These are phyloP conservation scores for Macadamia tetraphylla DNA, from an alignment of 164 flowering plant genomes.

Conservation along the genomic window DNA sequence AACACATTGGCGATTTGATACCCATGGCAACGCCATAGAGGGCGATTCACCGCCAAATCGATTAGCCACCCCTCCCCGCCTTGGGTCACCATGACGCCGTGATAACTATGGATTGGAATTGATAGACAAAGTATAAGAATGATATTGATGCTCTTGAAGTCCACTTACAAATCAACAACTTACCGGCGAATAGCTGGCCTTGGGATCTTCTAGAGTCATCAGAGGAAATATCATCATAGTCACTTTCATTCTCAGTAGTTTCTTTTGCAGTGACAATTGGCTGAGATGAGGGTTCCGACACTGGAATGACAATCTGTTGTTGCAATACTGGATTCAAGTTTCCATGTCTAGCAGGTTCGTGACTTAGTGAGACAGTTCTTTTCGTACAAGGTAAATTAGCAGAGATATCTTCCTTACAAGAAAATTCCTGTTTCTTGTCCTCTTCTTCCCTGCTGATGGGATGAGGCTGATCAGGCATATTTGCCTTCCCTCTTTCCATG, in stretches of 20 bases:
- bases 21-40: too few relatives aligned
- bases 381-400: slow-evolving; percentile 4
- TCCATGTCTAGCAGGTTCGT: background rate
- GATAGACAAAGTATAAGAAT: background rate
- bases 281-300: background rate
- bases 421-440: background rate
- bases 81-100: too few relatives aligned
- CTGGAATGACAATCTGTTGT: slow-evolving; percentile 4
- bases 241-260: background rate
- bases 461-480: slow-evolving; percentile 1
- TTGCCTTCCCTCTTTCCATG: slow-evolving; percentile 1
- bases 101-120: too few relatives aligned
- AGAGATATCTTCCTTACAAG: background rate
- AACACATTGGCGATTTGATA: too few relatives aligned
- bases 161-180: slow-evolving; percentile 1
- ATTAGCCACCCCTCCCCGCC: too few relatives aligned
- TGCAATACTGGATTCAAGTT: slow-evolving; percentile 6
- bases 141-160: too few relatives aligned
- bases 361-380: background rate
- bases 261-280: background rate
- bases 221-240: slow-evolving; percentile 4
- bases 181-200: slow-evolving; percentile 6
- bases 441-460: background rate
- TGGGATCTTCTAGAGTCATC: background rate
- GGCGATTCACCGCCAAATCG: too few relatives aligned